phyloP scores from a whole-genome alignment of 768 basidiomycete species.

The Collybia mongolica region DNA sequence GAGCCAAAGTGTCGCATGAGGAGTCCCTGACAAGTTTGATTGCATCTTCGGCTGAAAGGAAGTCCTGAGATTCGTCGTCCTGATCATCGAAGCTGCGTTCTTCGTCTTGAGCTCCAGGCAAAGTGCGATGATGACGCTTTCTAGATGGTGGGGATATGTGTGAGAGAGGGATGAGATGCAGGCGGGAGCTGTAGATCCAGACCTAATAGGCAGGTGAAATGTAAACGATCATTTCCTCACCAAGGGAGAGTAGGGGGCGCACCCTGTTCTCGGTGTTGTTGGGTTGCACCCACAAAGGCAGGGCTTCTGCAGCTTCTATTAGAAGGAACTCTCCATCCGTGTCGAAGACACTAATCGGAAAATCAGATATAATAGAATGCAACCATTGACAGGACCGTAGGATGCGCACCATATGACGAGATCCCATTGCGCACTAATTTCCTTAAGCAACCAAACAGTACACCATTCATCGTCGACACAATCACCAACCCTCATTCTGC shows the following conservation, averaged over 20 bases:
- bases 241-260: slow-evolving; percentile 37
- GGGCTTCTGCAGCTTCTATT: slow-evolving; percentile 90
- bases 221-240: slow-evolving; percentile 32
- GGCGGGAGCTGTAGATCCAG: slow-evolving; percentile 81
- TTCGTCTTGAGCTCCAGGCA: slow-evolving; percentile 45
- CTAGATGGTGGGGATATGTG: slow-evolving; percentile 68
- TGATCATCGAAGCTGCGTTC: slow-evolving; percentile 31
- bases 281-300: slow-evolving; percentile 91
- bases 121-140: slow-evolving; percentile 45
- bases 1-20: slow-evolving; percentile 55
- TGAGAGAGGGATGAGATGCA: slow-evolving; percentile 86
- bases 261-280: slow-evolving; percentile 92
- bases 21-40: slow-evolving; percentile 58
- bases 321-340: slow-evolving; percentile 95
- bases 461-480: slow-evolving; percentile 99
- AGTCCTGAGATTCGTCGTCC: slow-evolving; percentile 45
- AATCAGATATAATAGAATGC: slow-evolving; percentile 3
- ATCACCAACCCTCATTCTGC: slow-evolving; percentile 90
- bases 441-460: slow-evolving; percentile 82
- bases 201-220: slow-evolving; percentile 53
- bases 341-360: slow-evolving; percentile 62
- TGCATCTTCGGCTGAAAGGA: slow-evolving; percentile 61
- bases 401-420: slow-evolving; percentile 68
- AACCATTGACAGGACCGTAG: not conserved
- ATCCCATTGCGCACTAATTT: slow-evolving; percentile 79